These are phyloP conservation scores for Gloeopeniophorella convolvens DNA, from an alignment of 768 basidiomycete genomes.

Conservation along the genomic window DNA sequence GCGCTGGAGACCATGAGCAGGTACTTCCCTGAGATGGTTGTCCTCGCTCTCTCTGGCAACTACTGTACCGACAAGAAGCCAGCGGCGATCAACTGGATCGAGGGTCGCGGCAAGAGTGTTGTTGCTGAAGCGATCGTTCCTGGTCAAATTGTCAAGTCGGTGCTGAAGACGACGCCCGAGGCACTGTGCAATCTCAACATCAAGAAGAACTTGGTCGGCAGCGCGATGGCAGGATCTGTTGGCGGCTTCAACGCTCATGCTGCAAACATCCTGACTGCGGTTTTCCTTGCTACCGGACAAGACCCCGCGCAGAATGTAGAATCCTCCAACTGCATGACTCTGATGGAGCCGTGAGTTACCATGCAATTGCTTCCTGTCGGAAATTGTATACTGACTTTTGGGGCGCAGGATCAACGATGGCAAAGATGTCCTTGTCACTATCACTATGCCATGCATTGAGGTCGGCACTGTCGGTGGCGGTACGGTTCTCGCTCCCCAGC, in stretches of 20 bases:
- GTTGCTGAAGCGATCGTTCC: constrained; percentile 94
- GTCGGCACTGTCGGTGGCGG: constrained; percentile 98
- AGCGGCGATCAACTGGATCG: constrained; percentile 99
- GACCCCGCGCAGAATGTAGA: constrained; percentile 99
- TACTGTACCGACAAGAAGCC: constrained; percentile 99
- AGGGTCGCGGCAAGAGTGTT: constrained; percentile 95
- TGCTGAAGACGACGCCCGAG: constrained; percentile 93
- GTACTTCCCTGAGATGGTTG: constrained; percentile 85
- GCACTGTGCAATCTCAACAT: constrained; percentile 84
- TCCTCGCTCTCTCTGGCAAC: constrained; percentile 90
- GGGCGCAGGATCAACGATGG: constrained; percentile 73
- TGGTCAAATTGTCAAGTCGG: constrained; percentile 78
- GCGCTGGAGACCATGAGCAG: constrained; percentile 74
- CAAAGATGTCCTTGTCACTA: constrained; percentile 84
- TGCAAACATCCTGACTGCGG: constrained; percentile 91
- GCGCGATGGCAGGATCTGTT: constrained; percentile 96
- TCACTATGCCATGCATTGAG: constrained; percentile 99
- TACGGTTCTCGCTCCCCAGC: constrained; percentile 86
- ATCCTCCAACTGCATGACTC: constrained; percentile 95
- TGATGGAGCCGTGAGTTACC: constrained; percentile 90
- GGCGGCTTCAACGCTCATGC: constrained; percentile 99
- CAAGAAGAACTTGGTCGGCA: constrained; percentile 97
- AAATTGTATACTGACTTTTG: constrained; percentile 1
- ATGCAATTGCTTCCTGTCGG: constrained; percentile 9
- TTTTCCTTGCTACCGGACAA: constrained; percentile 95